phyloP scores from a whole-genome alignment of 2,329 filamentous ascomycete genomes.

The Paraphoma sp. region DNA sequence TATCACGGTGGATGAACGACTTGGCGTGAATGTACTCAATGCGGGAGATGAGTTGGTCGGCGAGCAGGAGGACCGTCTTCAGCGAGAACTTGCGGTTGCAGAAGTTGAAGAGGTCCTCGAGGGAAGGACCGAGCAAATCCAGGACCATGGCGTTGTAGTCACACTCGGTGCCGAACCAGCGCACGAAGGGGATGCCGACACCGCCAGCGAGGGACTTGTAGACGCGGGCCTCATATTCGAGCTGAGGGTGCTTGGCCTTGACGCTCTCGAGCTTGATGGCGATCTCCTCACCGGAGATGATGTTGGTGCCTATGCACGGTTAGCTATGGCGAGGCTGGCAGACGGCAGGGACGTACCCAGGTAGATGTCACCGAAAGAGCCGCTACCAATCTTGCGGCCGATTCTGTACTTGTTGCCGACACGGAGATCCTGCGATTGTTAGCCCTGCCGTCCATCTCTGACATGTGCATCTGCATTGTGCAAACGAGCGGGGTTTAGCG shows the following conservation, averaged over 20 bases:
- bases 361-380: conserved; percentile 98
- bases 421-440: conserved; percentile 79
- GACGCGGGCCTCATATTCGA: conserved; percentile 97
- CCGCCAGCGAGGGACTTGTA: conserved; percentile 89
- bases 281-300: conserved; percentile 99
- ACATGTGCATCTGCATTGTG: conserved; percentile 15
- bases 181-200: conserved; percentile 97
- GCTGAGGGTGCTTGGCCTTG: conserved; percentile 98
- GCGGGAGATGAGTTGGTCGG: conserved; percentile 97
- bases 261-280: conserved; percentile 99
- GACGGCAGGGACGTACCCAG: conserved; percentile 62
- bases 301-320: conserved; percentile 79
- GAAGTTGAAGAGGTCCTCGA: conserved; percentile 99
- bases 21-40: conserved; percentile 99
- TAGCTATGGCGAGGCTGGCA: conserved; percentile 17
- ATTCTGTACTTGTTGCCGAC: conserved; percentile 99
- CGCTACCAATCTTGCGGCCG: conserved; percentile 97
- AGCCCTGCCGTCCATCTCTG: conserved; percentile 24
- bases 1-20: conserved; percentile 99
- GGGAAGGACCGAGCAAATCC: conserved; percentile 90
- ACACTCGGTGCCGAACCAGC: conserved; percentile 99
- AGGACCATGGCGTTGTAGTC: conserved; percentile 99
- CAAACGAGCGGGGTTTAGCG: conserved; percentile 45
- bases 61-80: conserved; percentile 95
- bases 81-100: conserved; percentile 99